Percentiles rank a stretch among this genome's conserved stretches.
Conservation (phyloP, 192 early-diverging fungal genomes). For the Hyaloraphidium curvatum region DNA sequence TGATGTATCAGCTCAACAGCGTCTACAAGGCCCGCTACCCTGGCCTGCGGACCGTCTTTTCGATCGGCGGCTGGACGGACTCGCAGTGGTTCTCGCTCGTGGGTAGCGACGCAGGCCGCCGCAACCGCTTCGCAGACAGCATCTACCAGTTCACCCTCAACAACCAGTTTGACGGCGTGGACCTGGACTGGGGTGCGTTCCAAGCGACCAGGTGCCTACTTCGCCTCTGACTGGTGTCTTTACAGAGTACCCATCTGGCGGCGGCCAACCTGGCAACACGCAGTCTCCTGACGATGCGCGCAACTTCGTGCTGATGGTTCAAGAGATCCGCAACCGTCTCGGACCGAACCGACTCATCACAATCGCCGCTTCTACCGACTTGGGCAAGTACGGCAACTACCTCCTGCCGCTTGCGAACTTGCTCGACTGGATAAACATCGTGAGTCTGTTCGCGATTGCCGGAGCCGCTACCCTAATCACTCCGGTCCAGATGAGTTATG, state of each 20-base stretch:
- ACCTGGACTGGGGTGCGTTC: slow-evolving; percentile 9
- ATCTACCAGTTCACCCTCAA: slow-evolving; percentile 5
- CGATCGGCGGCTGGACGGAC: slow-evolving; percentile 12
- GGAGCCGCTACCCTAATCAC: no score
- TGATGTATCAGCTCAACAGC: neutral
- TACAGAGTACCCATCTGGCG: neutral
- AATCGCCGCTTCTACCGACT: slow-evolving; percentile 1
- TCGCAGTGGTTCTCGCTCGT: slow-evolving; percentile 5
- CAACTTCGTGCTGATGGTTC: slow-evolving; percentile 5
- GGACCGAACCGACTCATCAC: slow-evolving; percentile 5
- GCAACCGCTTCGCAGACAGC: slow-evolving; percentile 3
- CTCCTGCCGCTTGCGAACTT: neutral
- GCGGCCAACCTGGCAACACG: neutral
- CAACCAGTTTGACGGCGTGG: slow-evolving; percentile 11
- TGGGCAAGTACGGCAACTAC: neutral
- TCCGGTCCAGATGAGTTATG: no score
- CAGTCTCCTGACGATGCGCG: slow-evolving; percentile 1
- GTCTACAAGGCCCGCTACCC: neutral
- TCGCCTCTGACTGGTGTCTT: neutral
- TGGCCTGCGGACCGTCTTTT: neutral
- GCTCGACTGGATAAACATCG: neutral
- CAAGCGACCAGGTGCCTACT: neutral
- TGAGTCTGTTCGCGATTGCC: no score
- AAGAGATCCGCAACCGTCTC: slow-evolving; percentile 3
- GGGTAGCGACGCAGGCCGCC: neutral